Evolutionary conservation across 1,284 basidiomycete species (phyloP).

Genomic region (Ganoderma boninense): DNA sequence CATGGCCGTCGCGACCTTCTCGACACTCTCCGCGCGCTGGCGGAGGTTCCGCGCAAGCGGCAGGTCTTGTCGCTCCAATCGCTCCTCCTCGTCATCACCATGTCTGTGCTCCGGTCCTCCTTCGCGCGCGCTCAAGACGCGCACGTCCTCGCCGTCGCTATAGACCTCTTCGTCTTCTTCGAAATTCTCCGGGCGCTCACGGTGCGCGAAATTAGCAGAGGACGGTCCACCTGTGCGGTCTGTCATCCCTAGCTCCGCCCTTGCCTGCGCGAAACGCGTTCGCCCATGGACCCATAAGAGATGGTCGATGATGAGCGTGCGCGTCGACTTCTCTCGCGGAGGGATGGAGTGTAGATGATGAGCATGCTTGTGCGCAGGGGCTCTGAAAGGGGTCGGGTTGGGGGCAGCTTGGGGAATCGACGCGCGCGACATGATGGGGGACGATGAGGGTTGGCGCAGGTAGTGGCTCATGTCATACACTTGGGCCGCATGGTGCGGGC

Average conservation of each 20-base stretch:
- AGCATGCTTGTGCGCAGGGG: constrained; percentile 74
- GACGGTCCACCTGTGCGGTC: constrained; percentile 73
- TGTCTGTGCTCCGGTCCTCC: constrained; percentile 59
- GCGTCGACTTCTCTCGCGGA: constrained; percentile 79
- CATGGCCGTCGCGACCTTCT: constrained; percentile 83
- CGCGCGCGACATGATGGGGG: constrained; percentile 39
- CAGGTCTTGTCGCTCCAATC: constrained; percentile 65
- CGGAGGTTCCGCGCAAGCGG: constrained; percentile 66
- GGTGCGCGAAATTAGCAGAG: constrained; percentile 62
- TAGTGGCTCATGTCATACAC: constrained; percentile 33
- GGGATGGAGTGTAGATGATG: constrained; percentile 81
- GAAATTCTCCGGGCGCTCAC: constrained; percentile 74
- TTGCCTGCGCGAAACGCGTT: constrained; percentile 82
- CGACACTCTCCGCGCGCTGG: constrained; percentile 77
- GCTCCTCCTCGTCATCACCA: constrained; percentile 66
- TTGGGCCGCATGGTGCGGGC: constrained; percentile 24
- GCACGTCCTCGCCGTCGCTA: constrained; percentile 70
- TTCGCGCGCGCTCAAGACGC: constrained; percentile 58
- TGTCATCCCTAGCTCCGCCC: constrained; percentile 84
- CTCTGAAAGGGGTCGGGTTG: constrained; percentile 51
- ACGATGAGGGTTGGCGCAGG: constrained; percentile 41
- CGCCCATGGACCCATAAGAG: constrained; percentile 83
- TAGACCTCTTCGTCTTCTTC: constrained; percentile 73
- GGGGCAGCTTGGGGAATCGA: constrained; percentile 25
- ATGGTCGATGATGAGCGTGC: constrained; percentile 84